These are phyloP conservation scores for Xylariaceae sp. DNA, from an alignment of 2,329 filamentous ascomycete genomes.

Conservation along the genomic window DNA sequence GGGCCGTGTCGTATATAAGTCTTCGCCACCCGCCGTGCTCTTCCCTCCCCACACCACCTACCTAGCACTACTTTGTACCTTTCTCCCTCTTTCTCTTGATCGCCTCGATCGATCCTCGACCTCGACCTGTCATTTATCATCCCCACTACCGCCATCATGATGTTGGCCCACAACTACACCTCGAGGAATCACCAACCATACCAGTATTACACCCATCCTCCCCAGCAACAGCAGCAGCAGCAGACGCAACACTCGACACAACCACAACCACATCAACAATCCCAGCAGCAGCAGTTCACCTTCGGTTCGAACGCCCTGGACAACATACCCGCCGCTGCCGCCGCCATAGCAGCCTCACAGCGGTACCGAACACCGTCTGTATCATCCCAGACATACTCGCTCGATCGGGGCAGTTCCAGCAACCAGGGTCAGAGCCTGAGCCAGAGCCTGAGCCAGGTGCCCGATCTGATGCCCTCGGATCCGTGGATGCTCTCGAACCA, in stretches of 20 bases:
- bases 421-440: too few species aligned
- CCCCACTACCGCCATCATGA: constrained; percentile 18
- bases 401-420: constrained; percentile 10
- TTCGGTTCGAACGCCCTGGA: constrained; percentile 25
- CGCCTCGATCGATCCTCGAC: neutral
- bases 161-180: constrained; percentile 23
- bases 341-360: constrained; percentile 20
- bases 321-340: constrained; percentile 24
- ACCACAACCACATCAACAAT: constrained; percentile 9
- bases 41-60: neutral
- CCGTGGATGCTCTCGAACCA: constrained; percentile 22
- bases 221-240: constrained; percentile 12
- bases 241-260: constrained; percentile 6
- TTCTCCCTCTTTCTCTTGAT: neutral
- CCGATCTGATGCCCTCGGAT: constrained; percentile 26
- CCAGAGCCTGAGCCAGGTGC: constrained; percentile 20
- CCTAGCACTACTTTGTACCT: too few species aligned
- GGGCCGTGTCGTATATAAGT: neutral
- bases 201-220: constrained; percentile 21
- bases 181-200: constrained; percentile 18
- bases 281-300: constrained; percentile 2
- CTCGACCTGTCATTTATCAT: constrained; percentile 4
- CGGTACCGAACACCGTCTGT: constrained; percentile 13
- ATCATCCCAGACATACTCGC: constrained; percentile 4
- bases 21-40: neutral